Evolutionary conservation across 2,329 filamentous ascomycete species (phyloP), one percentile per base, ranked within the genome.

Genomic region (Penicillium thymicola): DNA sequence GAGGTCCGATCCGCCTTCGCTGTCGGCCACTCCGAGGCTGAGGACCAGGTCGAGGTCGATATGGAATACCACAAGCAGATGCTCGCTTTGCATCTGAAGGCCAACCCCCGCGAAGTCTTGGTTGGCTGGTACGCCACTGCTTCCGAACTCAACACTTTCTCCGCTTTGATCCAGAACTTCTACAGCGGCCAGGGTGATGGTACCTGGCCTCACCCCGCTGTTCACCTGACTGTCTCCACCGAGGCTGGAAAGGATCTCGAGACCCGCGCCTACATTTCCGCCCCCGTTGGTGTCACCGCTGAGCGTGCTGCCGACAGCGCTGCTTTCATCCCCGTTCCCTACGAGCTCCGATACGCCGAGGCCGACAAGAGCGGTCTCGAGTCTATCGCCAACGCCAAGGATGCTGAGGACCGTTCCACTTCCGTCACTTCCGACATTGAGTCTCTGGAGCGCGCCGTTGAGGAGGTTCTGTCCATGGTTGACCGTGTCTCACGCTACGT

Each of bases 11-110:
- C 91, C 72, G 93, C 91, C 80, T 99, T 99, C 76, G 94, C 94
- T 66, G 96, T 99, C 72, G 92, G 93, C 65, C 94, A 99, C 81
- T 97, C 93, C 67, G 94, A 99, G 80, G 96, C 93, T 67, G 89
- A 92, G 75, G 94, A 99, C 78, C 94, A 99, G 79, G 94, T 99
- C 70, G 94, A 99, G 79, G 94, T 99, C 63, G 94, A 99, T 75
- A 96, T 99, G 84, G 94, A 99, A 79, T 99, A 97, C 79, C 94
- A 99, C 81, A 97, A 97, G 85, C 92, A 93, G 77, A 99, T 99
- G 94, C 87, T 97, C 57, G 89, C 90, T 58, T 82, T 99, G 68
- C 93, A 96, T 75, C 86, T 97, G 67, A 93, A 93, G 79, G 93
- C 92, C 56, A 89, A 92, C 76, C 94, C 94, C 49, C 90, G 92